Evolutionary conservation across 768 basidiomycete species (phyloP).

Genomic region (Trametes villosa): DNA sequence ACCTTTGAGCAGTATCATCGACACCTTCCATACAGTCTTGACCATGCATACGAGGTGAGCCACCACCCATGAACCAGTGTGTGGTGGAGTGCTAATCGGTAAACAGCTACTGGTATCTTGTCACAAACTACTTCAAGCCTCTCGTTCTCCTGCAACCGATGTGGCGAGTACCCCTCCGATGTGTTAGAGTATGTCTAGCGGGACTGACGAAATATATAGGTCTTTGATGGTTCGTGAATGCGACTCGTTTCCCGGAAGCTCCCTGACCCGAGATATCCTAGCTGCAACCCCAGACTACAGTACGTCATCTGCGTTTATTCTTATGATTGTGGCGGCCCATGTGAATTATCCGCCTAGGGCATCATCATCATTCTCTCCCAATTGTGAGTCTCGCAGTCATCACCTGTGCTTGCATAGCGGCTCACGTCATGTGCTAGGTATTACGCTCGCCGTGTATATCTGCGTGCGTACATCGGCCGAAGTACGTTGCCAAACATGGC

Average conservation of each 20-base stretch:
- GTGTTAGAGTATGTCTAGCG: no score
- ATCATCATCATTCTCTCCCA: constrained; percentile 6
- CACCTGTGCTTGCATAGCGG: neutral
- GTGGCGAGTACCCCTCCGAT: neutral
- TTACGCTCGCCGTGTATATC: constrained; percentile 8
- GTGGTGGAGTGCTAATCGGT: neutral
- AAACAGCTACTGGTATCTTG: neutral
- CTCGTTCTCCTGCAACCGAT: neutral
- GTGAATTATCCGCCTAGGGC: neutral
- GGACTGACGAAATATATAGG: no score
- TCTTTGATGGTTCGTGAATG: neutral
- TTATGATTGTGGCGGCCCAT: neutral
- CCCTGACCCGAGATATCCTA: neutral
- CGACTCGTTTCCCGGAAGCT: no score
- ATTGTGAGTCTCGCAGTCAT: neutral
- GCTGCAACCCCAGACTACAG: neutral
- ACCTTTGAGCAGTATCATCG: neutral
- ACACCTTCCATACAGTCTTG: neutral
- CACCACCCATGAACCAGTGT: no score
- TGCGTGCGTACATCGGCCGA: neutral
- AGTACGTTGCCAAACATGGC: neutral
- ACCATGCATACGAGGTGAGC: neutral
- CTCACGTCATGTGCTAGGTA: neutral
- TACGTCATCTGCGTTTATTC: neutral
- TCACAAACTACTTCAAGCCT: neutral